Evolutionary conservation across 768 basidiomycete genomes (phyloP).

Genomic region (Leccinum uliginosum): DNA sequence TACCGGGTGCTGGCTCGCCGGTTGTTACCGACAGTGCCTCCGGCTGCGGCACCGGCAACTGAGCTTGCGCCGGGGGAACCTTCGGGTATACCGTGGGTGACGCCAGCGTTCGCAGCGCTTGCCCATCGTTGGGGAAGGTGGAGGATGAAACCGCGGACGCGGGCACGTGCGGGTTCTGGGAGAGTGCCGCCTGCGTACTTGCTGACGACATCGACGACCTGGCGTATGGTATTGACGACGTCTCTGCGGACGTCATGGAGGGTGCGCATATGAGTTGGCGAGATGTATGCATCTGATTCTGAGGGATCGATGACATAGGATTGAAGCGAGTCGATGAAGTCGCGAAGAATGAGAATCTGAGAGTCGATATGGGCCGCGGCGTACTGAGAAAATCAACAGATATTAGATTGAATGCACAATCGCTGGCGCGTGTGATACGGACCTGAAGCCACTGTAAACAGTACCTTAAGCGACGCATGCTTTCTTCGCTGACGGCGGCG

Average conservation of each 20-base stretch:
- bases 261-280: conserved; percentile 56
- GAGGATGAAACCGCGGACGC: conserved; percentile 74
- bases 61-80: conserved; percentile 32
- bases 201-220: conserved; percentile 83
- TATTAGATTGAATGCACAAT: background rate
- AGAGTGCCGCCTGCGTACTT: conserved; percentile 84
- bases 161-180: conserved; percentile 74
- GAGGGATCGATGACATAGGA: conserved; percentile 25
- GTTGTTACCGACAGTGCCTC: conserved; percentile 13
- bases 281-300: conserved; percentile 32
- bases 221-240: conserved; percentile 83
- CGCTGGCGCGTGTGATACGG: conserved; percentile 18
- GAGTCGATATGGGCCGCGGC: conserved; percentile 85
- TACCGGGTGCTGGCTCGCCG: too few species aligned
- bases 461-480: conserved; percentile 80
- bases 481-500: conserved; percentile 87
- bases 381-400: conserved; percentile 44
- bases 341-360: conserved; percentile 78
- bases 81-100: conserved; percentile 21
- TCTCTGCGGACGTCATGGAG: conserved; percentile 72
- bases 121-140: conserved; percentile 83
- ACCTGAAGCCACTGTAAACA: conserved; percentile 88
- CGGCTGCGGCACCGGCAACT: conserved; percentile 31
- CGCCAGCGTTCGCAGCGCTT: conserved; percentile 31
- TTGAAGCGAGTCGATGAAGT: conserved; percentile 74